A percentile compares a stretch with the other conserved stretches of the same genome.
Evolutionary conservation across 352 stramenopile genomes (phyloP).

Genomic region (Lagenidium giganteum): DNA sequence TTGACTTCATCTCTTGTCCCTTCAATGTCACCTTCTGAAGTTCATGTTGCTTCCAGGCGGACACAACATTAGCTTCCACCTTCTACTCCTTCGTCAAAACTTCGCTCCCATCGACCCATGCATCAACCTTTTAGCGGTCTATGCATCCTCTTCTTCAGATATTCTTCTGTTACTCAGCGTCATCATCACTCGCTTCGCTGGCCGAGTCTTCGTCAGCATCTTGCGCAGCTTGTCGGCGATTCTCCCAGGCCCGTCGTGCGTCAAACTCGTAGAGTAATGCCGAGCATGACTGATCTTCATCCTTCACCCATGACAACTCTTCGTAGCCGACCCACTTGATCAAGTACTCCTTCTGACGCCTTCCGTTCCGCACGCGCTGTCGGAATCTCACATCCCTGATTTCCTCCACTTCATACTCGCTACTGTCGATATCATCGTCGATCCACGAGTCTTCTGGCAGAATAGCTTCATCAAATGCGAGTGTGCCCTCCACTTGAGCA

Average conservation of each 20-base stretch:
- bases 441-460: slow-evolving; percentile 11
- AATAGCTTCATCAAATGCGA: slow-evolving; percentile 4
- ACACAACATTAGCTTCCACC: no score
- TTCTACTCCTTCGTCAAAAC: no score
- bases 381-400: no score
- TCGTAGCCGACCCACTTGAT: slow-evolving; percentile 18
- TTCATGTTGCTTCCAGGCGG: no score
- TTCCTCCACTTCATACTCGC: slow-evolving; percentile 11
- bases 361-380: slow-evolving; percentile 11
- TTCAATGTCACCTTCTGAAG: no score
- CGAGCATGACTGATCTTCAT: slow-evolving; percentile 12
- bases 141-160: no score
- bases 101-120: no score
- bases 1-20: no score
- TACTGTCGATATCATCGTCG: neutral
- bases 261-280: slow-evolving; percentile 14
- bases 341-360: slow-evolving; percentile 17
- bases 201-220: slow-evolving; percentile 6
- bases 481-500: neutral
- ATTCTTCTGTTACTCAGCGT: no score
- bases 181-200: no score
- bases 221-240: slow-evolving; percentile 1
- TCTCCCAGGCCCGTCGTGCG: neutral
- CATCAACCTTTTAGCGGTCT: no score
- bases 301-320: slow-evolving; percentile 13